phyloP scores from a whole-genome alignment of 257 asterid genomes.

The Cinchona pubescens region DNA sequence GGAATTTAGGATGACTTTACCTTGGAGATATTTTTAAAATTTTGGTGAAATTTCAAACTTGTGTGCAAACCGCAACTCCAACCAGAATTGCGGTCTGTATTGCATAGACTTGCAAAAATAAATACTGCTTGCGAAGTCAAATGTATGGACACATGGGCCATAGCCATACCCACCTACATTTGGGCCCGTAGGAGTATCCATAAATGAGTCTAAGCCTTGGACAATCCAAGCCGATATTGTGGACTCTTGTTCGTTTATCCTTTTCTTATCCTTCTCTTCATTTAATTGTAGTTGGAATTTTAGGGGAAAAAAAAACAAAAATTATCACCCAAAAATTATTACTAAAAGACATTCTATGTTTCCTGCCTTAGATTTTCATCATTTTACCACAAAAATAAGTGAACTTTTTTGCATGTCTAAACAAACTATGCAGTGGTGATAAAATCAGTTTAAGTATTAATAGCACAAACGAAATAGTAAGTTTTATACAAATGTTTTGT shows the following conservation, averaged over 20 bases:
- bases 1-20: background rate
- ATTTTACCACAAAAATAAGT: background rate
- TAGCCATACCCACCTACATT: no score
- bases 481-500: no score
- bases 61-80: background rate
- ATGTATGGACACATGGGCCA: background rate
- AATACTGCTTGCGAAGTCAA: background rate
- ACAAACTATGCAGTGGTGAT: background rate
- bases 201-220: background rate
- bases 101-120: background rate
- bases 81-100: background rate
- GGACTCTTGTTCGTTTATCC: background rate
- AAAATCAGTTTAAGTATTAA: background rate
- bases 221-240: background rate
- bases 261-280: background rate
- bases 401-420: background rate
- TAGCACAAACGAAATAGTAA: background rate
- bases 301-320: background rate
- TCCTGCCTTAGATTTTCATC: background rate
- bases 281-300: background rate
- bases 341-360: background rate
- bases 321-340: background rate
- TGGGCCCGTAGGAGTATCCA: background rate
- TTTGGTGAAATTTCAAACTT: background rate
- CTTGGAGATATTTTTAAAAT: background rate